A percentile compares a stretch with the other conserved stretches of the same genome.
Evolutionary conservation across 2,329 filamentous ascomycete species (phyloP).

Genomic region (Aspergillus arachidicola): DNA sequence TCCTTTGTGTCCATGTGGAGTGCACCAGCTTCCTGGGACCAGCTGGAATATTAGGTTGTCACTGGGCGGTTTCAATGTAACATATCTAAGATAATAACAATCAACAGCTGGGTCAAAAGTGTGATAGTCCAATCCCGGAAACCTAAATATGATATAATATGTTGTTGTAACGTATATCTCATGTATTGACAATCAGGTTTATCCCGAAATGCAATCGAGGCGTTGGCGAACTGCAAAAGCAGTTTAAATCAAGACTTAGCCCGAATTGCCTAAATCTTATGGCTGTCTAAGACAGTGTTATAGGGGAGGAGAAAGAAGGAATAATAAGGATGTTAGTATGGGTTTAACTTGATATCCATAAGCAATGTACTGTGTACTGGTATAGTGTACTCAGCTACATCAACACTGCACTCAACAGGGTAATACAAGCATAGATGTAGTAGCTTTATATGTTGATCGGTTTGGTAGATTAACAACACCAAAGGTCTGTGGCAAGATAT

Average conservation of each 20-base stretch:
- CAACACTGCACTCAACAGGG: neutral
- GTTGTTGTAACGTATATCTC: neutral
- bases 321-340: neutral
- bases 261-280: neutral
- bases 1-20: neutral
- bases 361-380: neutral
- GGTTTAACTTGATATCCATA: neutral
- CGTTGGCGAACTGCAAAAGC: neutral
- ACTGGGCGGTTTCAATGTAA: neutral
- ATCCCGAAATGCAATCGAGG: neutral
- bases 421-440: neutral
- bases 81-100: neutral
- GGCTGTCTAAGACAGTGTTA: neutral
- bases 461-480: neutral
- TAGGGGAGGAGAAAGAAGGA: neutral
- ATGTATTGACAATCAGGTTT: neutral
- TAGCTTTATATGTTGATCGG: neutral
- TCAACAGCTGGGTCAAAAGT: neutral
- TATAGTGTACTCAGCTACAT: neutral
- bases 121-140: neutral
- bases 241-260: neutral
- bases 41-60: neutral
- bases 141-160: neutral
- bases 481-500: neutral
- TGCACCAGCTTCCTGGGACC: neutral